Evolutionary conservation across 768 basidiomycete species (phyloP).

Genomic region (Kondoa malvinella): DNA sequence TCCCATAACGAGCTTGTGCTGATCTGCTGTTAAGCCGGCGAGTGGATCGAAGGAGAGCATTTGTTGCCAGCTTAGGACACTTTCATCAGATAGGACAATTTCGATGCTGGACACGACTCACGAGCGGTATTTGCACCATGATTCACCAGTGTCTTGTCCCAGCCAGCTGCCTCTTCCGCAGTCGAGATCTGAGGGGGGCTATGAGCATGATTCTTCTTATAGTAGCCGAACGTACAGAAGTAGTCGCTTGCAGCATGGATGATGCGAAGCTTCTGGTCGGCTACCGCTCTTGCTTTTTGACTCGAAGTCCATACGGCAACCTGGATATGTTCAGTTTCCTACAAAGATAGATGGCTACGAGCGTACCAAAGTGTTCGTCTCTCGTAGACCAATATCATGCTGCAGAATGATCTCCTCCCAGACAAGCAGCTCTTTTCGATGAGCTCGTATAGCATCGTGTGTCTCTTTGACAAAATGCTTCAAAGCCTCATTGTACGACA

Average conservation of each 20-base stretch:
- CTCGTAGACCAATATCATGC: conserved; percentile 39
- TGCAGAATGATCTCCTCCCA: conserved; percentile 65
- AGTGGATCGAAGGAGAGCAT: conserved; percentile 60
- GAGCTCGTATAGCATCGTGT: conserved; percentile 41
- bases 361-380: conserved; percentile 39
- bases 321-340: conserved; percentile 21
- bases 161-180: conserved; percentile 45
- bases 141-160: conserved; percentile 27
- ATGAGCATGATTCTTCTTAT: too few species aligned
- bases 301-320: conserved; percentile 54
- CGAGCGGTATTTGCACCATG: conserved; percentile 29
- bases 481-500: conserved; percentile 40
- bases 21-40: conserved; percentile 39
- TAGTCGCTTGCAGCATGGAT: conserved; percentile 56
- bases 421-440: conserved; percentile 59
- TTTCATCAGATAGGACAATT: conserved; percentile 43
- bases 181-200: background rate
- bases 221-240: conserved; percentile 46
- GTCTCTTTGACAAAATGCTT: conserved; percentile 45
- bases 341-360: conserved; percentile 30
- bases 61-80: conserved; percentile 63
- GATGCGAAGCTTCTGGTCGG: conserved; percentile 44
- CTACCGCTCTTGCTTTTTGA: conserved; percentile 42
- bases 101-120: conserved; percentile 44
- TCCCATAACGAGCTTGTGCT: conserved; percentile 48